A percentile compares a stretch with the other conserved stretches of the same genome.
These are phyloP conservation scores for Lotmaria passim DNA, from an alignment of 208 protist genomes.

Conservation along the genomic window DNA sequence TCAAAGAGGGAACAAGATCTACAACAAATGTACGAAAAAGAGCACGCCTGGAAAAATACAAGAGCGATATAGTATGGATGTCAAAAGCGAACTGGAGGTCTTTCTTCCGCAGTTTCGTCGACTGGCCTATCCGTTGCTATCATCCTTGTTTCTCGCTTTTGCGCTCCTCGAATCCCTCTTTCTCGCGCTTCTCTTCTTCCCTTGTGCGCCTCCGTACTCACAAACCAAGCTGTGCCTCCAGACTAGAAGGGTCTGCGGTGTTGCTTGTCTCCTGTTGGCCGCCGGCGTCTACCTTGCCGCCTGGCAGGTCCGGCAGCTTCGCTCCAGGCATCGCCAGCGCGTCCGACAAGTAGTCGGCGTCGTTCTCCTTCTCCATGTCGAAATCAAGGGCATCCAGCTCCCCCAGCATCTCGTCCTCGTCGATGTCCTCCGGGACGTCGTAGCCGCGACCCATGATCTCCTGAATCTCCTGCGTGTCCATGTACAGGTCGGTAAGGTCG, in stretches of 20 bases:
- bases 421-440: constrained; percentile 91
- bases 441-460: constrained; percentile 92
- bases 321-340: constrained; percentile 75
- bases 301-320: constrained; percentile 63
- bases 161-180: neutral
- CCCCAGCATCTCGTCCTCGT: constrained; percentile 92
- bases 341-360: constrained; percentile 82
- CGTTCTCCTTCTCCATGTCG: constrained; percentile 79
- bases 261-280: constrained; percentile 50
- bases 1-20: no score
- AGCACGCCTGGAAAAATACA: no score
- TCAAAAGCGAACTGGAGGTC: no score
- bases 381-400: constrained; percentile 90
- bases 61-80: no score
- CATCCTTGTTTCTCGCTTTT: no score
- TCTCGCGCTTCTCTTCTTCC: neutral
- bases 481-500: constrained; percentile 90
- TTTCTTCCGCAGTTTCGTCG: no score
- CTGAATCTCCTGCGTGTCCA: constrained; percentile 93
- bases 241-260: constrained; percentile 71
- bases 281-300: constrained; percentile 36
- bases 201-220: constrained; percentile 27
- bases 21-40: no score
- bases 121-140: no score
- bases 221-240: constrained; percentile 88